These are phyloP conservation scores for Eutrema salsugineum DNA, from an alignment of 441 rosid species.

Conservation along the genomic window DNA sequence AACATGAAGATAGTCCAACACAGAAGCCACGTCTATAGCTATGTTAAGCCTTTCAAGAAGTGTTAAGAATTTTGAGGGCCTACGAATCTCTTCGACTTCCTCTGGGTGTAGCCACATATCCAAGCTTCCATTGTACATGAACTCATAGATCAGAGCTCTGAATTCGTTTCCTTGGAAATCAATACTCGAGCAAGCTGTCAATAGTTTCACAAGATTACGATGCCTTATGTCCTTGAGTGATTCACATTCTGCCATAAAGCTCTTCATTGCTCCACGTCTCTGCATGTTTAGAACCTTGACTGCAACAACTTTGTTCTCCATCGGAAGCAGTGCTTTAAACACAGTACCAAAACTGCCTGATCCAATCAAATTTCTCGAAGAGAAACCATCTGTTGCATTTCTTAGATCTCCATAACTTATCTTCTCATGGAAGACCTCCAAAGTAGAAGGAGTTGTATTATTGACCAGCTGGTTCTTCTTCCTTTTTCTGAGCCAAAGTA, in stretches of 20 bases:
- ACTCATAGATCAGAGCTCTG: background rate
- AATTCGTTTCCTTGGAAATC: background rate
- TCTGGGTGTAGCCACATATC: conserved; percentile 2
- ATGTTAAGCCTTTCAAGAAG: background rate
- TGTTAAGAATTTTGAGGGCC: background rate
- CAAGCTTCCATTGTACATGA: background rate
- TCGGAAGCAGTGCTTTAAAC: background rate
- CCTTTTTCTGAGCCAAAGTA: background rate
- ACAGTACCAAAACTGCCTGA: conserved; percentile 14
- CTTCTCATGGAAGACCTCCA: background rate
- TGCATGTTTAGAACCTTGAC: background rate
- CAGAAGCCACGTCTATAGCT: background rate
- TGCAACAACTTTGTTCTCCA: background rate
- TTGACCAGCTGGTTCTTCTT: background rate
- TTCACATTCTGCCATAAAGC: conserved; percentile 13
- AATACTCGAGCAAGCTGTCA: conserved; percentile 3
- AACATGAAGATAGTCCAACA: conserved; percentile 8
- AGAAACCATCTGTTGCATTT: background rate
- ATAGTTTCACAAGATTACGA: conserved; percentile 7
- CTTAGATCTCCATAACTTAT: background rate
- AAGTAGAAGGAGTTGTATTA: background rate
- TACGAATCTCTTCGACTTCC: background rate
- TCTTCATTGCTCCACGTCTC: background rate
- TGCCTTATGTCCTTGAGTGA: background rate
- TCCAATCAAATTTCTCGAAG: background rate